Percentiles rank a stretch among this genome's conserved stretches.
These are phyloP conservation scores for Nannizzia gypsea DNA, from an alignment of 2,329 filamentous ascomycete species.

Conservation along the genomic window DNA sequence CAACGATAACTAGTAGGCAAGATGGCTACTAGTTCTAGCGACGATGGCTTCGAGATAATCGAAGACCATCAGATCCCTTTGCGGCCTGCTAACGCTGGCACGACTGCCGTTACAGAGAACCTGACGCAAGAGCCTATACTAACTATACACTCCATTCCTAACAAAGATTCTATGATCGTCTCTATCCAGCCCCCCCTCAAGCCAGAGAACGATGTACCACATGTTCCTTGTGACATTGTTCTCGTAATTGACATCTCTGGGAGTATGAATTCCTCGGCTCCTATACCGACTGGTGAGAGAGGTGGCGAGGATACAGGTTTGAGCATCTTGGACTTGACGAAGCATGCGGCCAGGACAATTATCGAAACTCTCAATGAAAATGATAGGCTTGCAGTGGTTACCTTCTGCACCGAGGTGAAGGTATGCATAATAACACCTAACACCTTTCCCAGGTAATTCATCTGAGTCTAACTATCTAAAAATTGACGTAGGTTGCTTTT, in stretches of 20 bases:
- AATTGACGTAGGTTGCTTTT: constrained; percentile 27
- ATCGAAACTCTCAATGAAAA: constrained; percentile 43
- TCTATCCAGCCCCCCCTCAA: constrained; percentile 16
- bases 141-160: constrained; percentile 5
- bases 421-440: constrained; percentile 15
- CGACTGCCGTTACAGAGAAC: background rate
- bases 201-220: constrained; percentile 15
- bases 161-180: constrained; percentile 15
- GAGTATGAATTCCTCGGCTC: constrained; percentile 43
- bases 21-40: background rate
- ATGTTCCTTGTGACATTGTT: constrained; percentile 47
- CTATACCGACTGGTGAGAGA: constrained; percentile 30
- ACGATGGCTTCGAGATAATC: constrained; percentile 2
- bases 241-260: constrained; percentile 51
- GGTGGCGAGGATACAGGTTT: constrained; percentile 39
- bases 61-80: background rate
- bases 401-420: constrained; percentile 36
- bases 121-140: background rate
- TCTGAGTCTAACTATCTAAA: background rate
- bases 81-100: background rate
- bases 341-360: constrained; percentile 49
- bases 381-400: constrained; percentile 49
- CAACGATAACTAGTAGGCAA: background rate
- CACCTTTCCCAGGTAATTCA: background rate
- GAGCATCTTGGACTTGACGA: constrained; percentile 47